A percentile compares a stretch with the other conserved stretches of the same genome.
phyloP scores from a whole-genome alignment of 1,139 yeast genomes.

The Debaryomyces robertsiae region DNA sequence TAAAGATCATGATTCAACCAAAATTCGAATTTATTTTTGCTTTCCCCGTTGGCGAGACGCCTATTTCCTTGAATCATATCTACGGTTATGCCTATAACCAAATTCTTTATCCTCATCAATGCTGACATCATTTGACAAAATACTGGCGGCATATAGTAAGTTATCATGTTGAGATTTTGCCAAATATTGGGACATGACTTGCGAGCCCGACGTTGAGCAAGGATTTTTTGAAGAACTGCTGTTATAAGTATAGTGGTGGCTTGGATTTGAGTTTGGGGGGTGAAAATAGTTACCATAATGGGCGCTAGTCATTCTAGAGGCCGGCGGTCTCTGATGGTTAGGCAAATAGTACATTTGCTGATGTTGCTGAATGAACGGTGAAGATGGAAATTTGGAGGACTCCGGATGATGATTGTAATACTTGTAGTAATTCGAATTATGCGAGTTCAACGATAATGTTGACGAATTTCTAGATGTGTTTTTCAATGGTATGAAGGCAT shows the following conservation, averaged over 20 bases:
- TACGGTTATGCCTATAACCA: not conserved
- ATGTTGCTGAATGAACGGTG: constrained; percentile 25
- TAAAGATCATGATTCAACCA: too few relatives aligned
- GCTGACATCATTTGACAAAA: constrained; percentile 20
- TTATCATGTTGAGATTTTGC: constrained; percentile 70
- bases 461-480: constrained; percentile 25
- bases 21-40: too few relatives aligned
- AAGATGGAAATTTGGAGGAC: constrained; percentile 15
- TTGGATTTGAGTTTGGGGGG: constrained; percentile 8
- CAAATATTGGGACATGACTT: constrained; percentile 75
- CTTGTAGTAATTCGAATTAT: constrained; percentile 18
- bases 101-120: constrained; percentile 14
- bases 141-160: constrained; percentile 57
- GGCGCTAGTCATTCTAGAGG: constrained; percentile 3
- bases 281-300: constrained; percentile 8
- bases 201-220: constrained; percentile 60
- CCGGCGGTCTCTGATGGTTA: constrained; percentile 6
- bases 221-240: constrained; percentile 14
- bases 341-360: constrained; percentile 16
- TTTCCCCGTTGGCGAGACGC: not conserved
- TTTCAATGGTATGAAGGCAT: constrained; percentile 21
- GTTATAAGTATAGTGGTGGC: constrained; percentile 5
- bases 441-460: constrained; percentile 24
- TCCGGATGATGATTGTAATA: constrained; percentile 14
- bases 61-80: constrained; percentile 6